phyloP scores from a whole-genome alignment of 2,329 filamentous ascomycete genomes.

The Tolypocladium sp. region DNA sequence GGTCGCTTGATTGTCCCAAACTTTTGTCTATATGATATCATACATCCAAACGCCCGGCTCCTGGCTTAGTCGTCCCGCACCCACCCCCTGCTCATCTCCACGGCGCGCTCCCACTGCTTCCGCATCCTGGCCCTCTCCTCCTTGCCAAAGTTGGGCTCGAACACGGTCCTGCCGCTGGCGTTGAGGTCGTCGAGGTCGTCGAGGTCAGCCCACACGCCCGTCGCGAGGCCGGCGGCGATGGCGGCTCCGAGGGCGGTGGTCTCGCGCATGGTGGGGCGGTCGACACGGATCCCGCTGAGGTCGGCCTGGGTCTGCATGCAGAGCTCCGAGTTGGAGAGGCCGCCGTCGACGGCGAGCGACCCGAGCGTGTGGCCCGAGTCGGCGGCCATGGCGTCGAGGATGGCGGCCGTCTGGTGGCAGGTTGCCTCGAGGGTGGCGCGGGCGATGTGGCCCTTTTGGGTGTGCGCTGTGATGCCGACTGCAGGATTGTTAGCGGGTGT shows the following conservation, averaged over 20 bases:
- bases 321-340: slow-evolving; percentile 79
- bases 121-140: slow-evolving; percentile 31
- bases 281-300: slow-evolving; percentile 71
- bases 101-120: slow-evolving; percentile 45
- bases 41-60: neutral
- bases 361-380: slow-evolving; percentile 70
- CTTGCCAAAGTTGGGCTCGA: slow-evolving; percentile 53
- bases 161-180: slow-evolving; percentile 57
- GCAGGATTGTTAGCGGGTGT: neutral
- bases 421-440: slow-evolving; percentile 84
- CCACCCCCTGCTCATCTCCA: slow-evolving; percentile 51
- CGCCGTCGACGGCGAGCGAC: slow-evolving; percentile 75
- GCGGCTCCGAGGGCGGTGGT: slow-evolving; percentile 83
- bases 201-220: slow-evolving; percentile 68
- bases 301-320: slow-evolving; percentile 91
- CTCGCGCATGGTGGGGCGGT: slow-evolving; percentile 81
- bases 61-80: slow-evolving; percentile 20
- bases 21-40: slow-evolving; percentile 2
- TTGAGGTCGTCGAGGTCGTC: slow-evolving; percentile 68
- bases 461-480: slow-evolving; percentile 80
- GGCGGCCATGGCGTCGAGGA: slow-evolving; percentile 83
- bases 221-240: slow-evolving; percentile 80
- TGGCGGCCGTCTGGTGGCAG: slow-evolving; percentile 87
- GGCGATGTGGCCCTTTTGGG: slow-evolving; percentile 76
- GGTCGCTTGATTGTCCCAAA: neutral